These are phyloP conservation scores for Phytophthora tentaculata DNA, from an alignment of 352 stramenopile species.

Conservation along the genomic window DNA sequence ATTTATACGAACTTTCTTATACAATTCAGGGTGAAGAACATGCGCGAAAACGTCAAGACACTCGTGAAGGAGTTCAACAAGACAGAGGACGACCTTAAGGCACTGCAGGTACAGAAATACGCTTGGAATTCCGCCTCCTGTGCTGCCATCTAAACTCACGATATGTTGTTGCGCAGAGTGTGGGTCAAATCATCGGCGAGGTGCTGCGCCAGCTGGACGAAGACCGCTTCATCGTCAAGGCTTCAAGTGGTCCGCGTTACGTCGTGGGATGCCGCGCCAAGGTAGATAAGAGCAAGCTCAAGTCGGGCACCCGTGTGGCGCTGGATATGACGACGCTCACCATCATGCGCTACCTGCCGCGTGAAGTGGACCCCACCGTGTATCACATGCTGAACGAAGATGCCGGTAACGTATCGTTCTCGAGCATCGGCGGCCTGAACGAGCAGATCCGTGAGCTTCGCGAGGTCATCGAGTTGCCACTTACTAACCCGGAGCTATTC, in stretches of 20 bases:
- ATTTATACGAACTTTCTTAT: conserved; percentile 4
- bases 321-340: conserved; percentile 99
- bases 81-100: conserved; percentile 98
- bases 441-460: conserved; percentile 98
- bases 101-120: conserved; percentile 68
- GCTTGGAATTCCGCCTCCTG: not conserved
- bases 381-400: conserved; percentile 99
- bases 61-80: conserved; percentile 98
- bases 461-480: conserved; percentile 98
- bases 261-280: conserved; percentile 97
- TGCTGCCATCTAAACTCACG: conserved; percentile 11
- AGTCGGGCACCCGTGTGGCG: conserved; percentile 96
- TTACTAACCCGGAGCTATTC: conserved; percentile 99
- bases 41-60: conserved; percentile 96
- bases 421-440: conserved; percentile 98
- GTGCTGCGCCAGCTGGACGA: conserved; percentile 98
- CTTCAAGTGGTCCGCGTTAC: conserved; percentile 97
- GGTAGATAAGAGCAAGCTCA: conserved; percentile 95
- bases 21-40: conserved; percentile 92
- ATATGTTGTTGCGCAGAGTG: conserved; percentile 81
- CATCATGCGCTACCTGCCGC: conserved; percentile 98
- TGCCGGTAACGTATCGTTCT: conserved; percentile 97
- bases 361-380: conserved; percentile 99
- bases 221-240: conserved; percentile 99
- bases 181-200: conserved; percentile 99